A percentile compares a stretch with the other conserved stretches of the same genome.
These are phyloP conservation scores for Cucurbitaria berberidis DNA, from an alignment of 2,329 filamentous ascomycete genomes.

Conservation along the genomic window DNA sequence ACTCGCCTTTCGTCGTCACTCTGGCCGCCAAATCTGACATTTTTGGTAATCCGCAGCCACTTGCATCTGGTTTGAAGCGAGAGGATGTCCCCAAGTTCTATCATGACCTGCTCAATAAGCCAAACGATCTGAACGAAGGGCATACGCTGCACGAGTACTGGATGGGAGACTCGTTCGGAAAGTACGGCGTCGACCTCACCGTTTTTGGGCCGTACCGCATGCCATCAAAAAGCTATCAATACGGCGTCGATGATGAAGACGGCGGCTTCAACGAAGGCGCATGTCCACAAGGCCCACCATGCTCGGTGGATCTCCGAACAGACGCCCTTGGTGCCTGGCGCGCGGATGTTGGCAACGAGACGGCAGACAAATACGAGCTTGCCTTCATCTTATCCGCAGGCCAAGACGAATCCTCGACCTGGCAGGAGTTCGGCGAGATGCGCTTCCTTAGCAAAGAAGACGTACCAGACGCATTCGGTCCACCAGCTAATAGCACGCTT, in stretches of 20 bases:
- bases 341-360: slow-evolving; percentile 58
- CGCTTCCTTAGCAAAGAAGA: slow-evolving; percentile 57
- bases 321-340: slow-evolving; percentile 60
- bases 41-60: slow-evolving; percentile 58
- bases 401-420: slow-evolving; percentile 62
- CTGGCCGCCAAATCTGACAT: slow-evolving; percentile 55
- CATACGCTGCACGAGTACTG: slow-evolving; percentile 64
- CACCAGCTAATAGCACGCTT: slow-evolving; percentile 52
- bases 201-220: slow-evolving; percentile 61
- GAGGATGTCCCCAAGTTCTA: slow-evolving; percentile 59
- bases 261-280: slow-evolving; percentile 56
- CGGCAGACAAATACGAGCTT: slow-evolving; percentile 57
- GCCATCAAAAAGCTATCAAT: slow-evolving; percentile 57
- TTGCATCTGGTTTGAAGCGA: slow-evolving; percentile 51
- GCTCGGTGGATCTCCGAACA: slow-evolving; percentile 57
- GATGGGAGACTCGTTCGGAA: slow-evolving; percentile 63
- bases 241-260: slow-evolving; percentile 55
- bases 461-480: slow-evolving; percentile 58
- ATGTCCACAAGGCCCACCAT: slow-evolving; percentile 54
- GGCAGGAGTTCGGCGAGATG: slow-evolving; percentile 65
- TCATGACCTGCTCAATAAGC: slow-evolving; percentile 58
- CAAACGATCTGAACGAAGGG: slow-evolving; percentile 56
- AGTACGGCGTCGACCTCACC: slow-evolving; percentile 61
- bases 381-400: slow-evolving; percentile 62
- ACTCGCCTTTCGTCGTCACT: slow-evolving; percentile 58